These are phyloP conservation scores for Cerrena zonata DNA, from an alignment of 1,284 basidiomycete species.

Conservation along the genomic window DNA sequence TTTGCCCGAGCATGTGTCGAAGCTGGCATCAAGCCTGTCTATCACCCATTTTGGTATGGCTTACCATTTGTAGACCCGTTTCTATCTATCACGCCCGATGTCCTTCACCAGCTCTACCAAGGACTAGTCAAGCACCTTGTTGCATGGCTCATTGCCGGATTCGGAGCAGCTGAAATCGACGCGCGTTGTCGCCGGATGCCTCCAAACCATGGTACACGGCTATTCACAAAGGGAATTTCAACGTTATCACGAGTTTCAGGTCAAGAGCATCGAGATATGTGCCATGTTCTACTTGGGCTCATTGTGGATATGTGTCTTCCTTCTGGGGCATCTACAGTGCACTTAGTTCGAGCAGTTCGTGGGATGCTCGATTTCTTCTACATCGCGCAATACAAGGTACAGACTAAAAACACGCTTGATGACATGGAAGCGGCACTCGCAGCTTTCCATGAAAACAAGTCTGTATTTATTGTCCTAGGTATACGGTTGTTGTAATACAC, in stretches of 20 bases:
- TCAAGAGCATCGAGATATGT: conserved; percentile 21
- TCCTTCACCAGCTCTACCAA: conserved; percentile 26
- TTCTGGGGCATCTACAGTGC: conserved; percentile 7
- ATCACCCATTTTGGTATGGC: conserved; percentile 23
- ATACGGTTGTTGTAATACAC: no score
- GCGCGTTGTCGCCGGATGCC: conserved; percentile 17
- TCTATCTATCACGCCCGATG: conserved; percentile 20
- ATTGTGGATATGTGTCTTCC: conserved; percentile 21
- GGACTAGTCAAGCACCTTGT: conserved; percentile 28
- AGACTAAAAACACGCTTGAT: conserved; percentile 12
- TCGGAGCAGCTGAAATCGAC: conserved; percentile 21
- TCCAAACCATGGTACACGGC: conserved; percentile 14
- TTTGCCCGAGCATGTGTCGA: conserved; percentile 6
- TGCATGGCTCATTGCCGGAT: conserved; percentile 18
- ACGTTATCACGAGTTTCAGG: conserved; percentile 23
- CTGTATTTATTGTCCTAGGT: conserved; percentile 18
- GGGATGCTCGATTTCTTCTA: conserved; percentile 26
- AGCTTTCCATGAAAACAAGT: conserved; percentile 23
- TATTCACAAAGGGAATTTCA: conserved; percentile 24
- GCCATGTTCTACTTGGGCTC: no score
- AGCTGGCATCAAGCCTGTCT: conserved; percentile 12
- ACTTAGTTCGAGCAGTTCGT: conserved; percentile 11
- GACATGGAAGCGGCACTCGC: conserved; percentile 15
- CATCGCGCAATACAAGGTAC: conserved; percentile 15
- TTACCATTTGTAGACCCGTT: conserved; percentile 20